phyloP scores from a whole-genome alignment of 345 rosid species.

The Gossypium raimondii region DNA sequence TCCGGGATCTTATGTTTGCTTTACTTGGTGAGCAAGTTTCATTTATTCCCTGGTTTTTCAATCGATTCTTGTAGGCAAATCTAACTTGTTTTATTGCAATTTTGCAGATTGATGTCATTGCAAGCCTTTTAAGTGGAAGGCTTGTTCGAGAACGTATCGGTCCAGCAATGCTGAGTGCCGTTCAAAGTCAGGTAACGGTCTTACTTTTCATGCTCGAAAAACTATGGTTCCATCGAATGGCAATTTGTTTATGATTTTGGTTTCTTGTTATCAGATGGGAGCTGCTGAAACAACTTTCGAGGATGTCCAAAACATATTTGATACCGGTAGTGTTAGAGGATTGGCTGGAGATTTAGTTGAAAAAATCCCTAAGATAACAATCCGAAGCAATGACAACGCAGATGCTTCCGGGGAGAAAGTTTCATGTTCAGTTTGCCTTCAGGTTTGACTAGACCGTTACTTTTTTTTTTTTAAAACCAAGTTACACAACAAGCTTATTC shows the following conservation, averaged over 20 bases:
- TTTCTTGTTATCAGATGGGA: conserved; percentile 63
- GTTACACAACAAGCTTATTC: neutral
- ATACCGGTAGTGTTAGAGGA: conserved; percentile 75
- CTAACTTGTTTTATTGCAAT: conserved; percentile 17
- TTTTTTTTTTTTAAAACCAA: neutral
- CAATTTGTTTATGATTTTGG: conserved; percentile 15
- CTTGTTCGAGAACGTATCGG: conserved; percentile 95
- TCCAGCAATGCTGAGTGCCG: conserved; percentile 98
- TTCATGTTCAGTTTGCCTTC: conserved; percentile 95
- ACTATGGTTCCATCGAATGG: neutral
- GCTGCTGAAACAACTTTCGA: conserved; percentile 75
- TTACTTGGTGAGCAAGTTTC: conserved; percentile 68
- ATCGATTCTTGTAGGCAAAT: neutral
- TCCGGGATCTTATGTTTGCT: conserved; percentile 87
- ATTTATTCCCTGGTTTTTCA: neutral
- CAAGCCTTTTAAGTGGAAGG: conserved; percentile 94
- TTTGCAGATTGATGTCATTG: conserved; percentile 89
- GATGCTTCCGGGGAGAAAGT: conserved; percentile 79
- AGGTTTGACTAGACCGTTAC: conserved; percentile 38
- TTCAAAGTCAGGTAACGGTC: conserved; percentile 85
- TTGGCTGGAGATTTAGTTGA: conserved; percentile 70
- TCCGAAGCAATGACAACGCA: conserved; percentile 48
- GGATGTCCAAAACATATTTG: conserved; percentile 77
- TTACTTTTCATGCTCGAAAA: neutral
- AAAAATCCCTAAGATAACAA: conserved; percentile 75